phyloP scores from a whole-genome alignment of 2,329 filamentous ascomycete genomes.

The Sarocladiaceae sp. region DNA sequence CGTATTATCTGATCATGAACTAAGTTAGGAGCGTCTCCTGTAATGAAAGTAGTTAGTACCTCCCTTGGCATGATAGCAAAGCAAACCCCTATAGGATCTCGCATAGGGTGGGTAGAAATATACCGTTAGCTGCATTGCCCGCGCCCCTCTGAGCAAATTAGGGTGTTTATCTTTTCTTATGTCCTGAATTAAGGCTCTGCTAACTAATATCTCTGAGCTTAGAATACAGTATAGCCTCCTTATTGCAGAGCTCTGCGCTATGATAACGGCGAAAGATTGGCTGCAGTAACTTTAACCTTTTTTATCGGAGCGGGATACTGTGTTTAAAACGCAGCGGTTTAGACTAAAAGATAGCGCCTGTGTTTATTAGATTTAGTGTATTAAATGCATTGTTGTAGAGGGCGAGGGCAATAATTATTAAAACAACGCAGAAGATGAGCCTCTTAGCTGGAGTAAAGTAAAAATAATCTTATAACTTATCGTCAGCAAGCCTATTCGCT shows the following conservation, averaged over 20 bases:
- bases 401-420: slow-evolving; percentile 19
- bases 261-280: slow-evolving; percentile 15
- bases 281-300: slow-evolving; percentile 16
- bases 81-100: not conserved
- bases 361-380: slow-evolving; percentile 16
- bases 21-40: slow-evolving; percentile 18
- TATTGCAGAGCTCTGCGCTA: slow-evolving; percentile 10
- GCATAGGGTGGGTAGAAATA: not conserved
- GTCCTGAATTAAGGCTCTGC: slow-evolving; percentile 16
- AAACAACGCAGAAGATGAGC: slow-evolving; percentile 21
- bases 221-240: slow-evolving; percentile 16
- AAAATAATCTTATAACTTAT: slow-evolving; percentile 20
- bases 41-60: slow-evolving; percentile 10
- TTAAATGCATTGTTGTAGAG: slow-evolving; percentile 20
- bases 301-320: slow-evolving; percentile 17
- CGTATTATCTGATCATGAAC: slow-evolving; percentile 23
- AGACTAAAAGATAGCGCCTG: not conserved
- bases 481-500: slow-evolving; percentile 9
- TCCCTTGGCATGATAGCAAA: slow-evolving; percentile 3
- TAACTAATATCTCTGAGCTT: slow-evolving; percentile 18
- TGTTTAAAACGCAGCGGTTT: slow-evolving; percentile 6
- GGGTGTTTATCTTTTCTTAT: slow-evolving; percentile 11
- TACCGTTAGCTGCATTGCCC: slow-evolving; percentile 18
- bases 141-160: slow-evolving; percentile 14
- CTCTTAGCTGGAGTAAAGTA: slow-evolving; percentile 20